phyloP scores from a whole-genome alignment of 371 early-diverging fungal genomes.

The Smittium culicis region DNA sequence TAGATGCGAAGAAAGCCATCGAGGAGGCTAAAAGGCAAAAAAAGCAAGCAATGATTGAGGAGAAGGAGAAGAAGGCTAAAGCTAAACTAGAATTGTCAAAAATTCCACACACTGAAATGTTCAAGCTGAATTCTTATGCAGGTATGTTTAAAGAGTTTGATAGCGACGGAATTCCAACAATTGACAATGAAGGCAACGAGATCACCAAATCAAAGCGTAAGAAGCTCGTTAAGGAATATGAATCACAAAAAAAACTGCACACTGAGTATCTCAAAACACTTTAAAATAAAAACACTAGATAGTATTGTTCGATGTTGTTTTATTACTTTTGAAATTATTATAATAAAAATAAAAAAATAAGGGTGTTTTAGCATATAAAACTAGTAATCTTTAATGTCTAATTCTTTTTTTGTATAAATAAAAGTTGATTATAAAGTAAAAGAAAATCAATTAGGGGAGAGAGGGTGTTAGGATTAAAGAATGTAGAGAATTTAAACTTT shows the following conservation, averaged over 20 bases:
- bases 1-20: constrained; percentile 43
- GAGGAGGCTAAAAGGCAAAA: constrained; percentile 54
- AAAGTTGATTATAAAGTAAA: no score
- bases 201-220: constrained; percentile 68
- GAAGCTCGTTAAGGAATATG: constrained; percentile 76
- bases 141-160: constrained; percentile 66
- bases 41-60: constrained; percentile 49
- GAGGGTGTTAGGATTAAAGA: no score
- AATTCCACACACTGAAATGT: constrained; percentile 61
- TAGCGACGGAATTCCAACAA: constrained; percentile 75
- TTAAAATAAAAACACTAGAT: no score
- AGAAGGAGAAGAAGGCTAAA: constrained; percentile 45
- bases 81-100: constrained; percentile 65
- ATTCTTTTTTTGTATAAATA: no score
- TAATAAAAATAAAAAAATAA: no score
- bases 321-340: no score
- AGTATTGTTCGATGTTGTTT: no score
- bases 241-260: constrained; percentile 72
- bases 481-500: no score
- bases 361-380: no score
- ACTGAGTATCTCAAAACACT: constrained; percentile 50
- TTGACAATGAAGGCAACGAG: constrained; percentile 64
- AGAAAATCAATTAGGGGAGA: no score
- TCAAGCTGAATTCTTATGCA: constrained; percentile 39
- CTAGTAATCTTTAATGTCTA: no score